phyloP scores from a whole-genome alignment of 805 yeast species.

The Wickerhamiella qilinensis region DNA sequence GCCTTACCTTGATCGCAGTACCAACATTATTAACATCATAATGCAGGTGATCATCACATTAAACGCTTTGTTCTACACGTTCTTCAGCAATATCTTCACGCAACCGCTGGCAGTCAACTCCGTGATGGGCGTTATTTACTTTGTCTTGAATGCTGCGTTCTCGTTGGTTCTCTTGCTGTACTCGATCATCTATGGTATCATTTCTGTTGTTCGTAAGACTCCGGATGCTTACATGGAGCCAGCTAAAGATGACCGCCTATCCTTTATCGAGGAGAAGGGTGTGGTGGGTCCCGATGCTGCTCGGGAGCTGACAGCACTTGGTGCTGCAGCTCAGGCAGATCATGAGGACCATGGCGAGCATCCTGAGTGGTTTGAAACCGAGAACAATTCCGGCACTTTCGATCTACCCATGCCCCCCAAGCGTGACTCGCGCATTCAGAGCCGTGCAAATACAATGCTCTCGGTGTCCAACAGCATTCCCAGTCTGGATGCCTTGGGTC shows the following conservation, averaged over 20 bases:
- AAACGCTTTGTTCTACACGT: conserved; percentile 71
- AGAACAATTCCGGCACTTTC: conserved; percentile 1
- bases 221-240: conserved; percentile 83
- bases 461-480: not conserved
- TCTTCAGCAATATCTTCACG: conserved; percentile 70
- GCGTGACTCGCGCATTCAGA: not conserved
- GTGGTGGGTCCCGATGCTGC: conserved; percentile 26
- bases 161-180: conserved; percentile 55
- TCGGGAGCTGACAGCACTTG: conserved; percentile 46
- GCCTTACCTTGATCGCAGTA: conserved; percentile 73
- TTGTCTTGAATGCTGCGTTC: conserved; percentile 77
- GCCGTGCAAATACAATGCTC: not conserved
- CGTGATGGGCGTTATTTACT: conserved; percentile 84
- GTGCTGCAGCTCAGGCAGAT: conserved; percentile 71
- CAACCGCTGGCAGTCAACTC: conserved; percentile 68
- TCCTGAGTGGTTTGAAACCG: conserved; percentile 15
- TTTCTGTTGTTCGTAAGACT: conserved; percentile 47
- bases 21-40: conserved; percentile 59
- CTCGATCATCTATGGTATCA: conserved; percentile 47
- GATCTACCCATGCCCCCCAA: not conserved
- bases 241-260: conserved; percentile 81
- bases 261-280: conserved; percentile 33
- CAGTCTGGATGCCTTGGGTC: not conserved
- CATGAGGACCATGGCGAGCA: conserved; percentile 23
- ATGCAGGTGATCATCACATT: conserved; percentile 57